Evolutionary conservation across 139 green algal genomes (phyloP), one percentile per base, ranked within the genome.

Genomic region (Picochlorum sp.): DNA sequence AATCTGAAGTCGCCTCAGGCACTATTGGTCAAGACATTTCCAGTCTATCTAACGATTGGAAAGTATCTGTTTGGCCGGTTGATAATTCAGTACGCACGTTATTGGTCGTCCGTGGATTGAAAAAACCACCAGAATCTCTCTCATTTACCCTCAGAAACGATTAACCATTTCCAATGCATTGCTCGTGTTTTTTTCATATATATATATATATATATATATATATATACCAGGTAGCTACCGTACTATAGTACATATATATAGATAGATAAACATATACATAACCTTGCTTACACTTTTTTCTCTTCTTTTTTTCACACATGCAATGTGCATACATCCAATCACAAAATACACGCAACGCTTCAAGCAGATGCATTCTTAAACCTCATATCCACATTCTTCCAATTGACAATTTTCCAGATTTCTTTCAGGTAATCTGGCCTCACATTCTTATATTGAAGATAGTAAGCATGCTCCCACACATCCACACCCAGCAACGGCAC

Each of bases 361-460:
- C 5, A 36, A 36, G 29, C 24, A 22, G 51, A 85, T 43, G 85
- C 87, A 2, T 63, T 69, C 18, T 63, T 68, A 50, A 83, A 83
- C 9, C 85, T 77, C 20, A 77, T 56, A 20, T 56, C 81, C 28
- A 92, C 87, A 55, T 97, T 81, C 50, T 87, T 85, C 91, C 91
- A 98, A 78, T 98, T 98, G 28, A 98, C 79, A 7, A 98, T 70
- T 51, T 89, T 81, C 91, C 91, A 98, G 55, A 98, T 84, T 47
- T 94, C 86, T 65, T 95, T 96, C 6, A 98, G 71, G 74, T 98
- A 98, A 60, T 96, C 85, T 1, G 91, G 87, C 18, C 88, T 75
- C 37, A 92, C 84, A 55, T 98, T 98, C 73, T 96, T 96, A 83
- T 98, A 98, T 47, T 95, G 76, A 24, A 71, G 53, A 55, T 61